phyloP scores from a whole-genome alignment of 2,329 filamentous ascomycete genomes.

The Mycocentrospora acerina region DNA sequence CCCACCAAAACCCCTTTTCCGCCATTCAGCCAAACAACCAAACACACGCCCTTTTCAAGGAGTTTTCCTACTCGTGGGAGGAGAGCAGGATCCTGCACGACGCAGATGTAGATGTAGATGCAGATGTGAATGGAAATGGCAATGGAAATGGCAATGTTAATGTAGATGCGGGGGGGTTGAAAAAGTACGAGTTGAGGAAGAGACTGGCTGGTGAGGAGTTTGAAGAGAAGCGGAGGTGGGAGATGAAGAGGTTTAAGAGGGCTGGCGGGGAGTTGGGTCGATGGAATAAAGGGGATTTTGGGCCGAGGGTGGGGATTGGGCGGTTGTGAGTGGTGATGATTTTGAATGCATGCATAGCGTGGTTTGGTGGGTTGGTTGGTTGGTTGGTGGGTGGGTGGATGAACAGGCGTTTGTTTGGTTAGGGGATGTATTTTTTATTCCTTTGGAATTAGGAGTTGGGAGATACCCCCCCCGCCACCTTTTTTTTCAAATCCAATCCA shows the following conservation, averaged over 20 bases:
- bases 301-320: constrained; percentile 36
- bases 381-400: too few relatives aligned
- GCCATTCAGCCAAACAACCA: constrained; percentile 28
- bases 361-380: too few relatives aligned
- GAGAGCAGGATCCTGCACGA: constrained; percentile 29
- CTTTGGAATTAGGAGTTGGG: too few relatives aligned
- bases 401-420: too few relatives aligned
- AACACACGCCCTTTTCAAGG: constrained; percentile 23
- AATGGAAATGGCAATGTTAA: too few relatives aligned
- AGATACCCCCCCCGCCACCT: too few relatives aligned
- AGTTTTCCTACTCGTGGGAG: constrained; percentile 37
- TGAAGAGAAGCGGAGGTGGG: constrained; percentile 31
- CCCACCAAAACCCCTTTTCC: constrained; percentile 30
- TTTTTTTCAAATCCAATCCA: too few relatives aligned
- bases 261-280: constrained; percentile 34
- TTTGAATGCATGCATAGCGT: too few relatives aligned
- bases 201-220: constrained; percentile 28
- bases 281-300: constrained; percentile 42
- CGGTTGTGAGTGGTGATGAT: constrained; percentile 37
- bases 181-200: constrained; percentile 21
- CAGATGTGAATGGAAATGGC: too few relatives aligned
- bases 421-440: too few relatives aligned
- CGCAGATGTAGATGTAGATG: too few relatives aligned
- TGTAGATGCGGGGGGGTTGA: too few relatives aligned
- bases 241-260: constrained; percentile 37